Base-by-base conservation (phyloP, 768 basidiomycete genomes). In the Boletus barrowsii region DNA sequence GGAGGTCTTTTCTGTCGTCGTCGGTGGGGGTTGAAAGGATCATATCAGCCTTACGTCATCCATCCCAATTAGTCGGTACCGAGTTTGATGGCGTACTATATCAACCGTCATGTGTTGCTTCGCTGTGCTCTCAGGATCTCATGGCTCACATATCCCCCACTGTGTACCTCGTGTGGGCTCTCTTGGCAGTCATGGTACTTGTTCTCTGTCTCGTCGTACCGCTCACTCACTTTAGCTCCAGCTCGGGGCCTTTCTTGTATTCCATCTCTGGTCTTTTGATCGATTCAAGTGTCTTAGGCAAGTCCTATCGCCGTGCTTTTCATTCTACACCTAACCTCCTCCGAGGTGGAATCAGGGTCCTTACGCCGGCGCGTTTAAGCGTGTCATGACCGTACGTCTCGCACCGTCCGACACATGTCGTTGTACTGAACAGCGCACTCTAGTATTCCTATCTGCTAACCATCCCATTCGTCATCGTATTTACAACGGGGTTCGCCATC, bases 191-290 rank as follows among this genome's bases (percentile, higher is more conserved):
- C 33, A 53, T 82, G 71, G 87, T 89, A 47, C n/a, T 22, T n/a
- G 22, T 8, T 8, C 1, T 17, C 40, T 18, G 17, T 10, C n/a
- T 39, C 37, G 15, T 18, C 37, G 37, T 18, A 17, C 37, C n/a
- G 6, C 37, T 10, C 4, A 17, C 37, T 14, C 37, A 11, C 37
- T 4, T 5, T 29, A 29, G 33, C n/a, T 18, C 17, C 7, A 39
- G 18, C 49, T 42, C 30, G 17, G n/a, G 10, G 11, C 18, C 4
- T 90, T 90, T 64, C 75, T 90, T 7, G 15, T 90, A 3, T 86
- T 80, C 65, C 89, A 91, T 63, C 69, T 91, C 48, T 91, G 87
- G 84, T 84, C 84, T 6, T 92, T 87, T 64, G 90, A 92, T 66
- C 77, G 79, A 53, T 92, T 92, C 75, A 80, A 77, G 61, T 90